Base-by-base conservation (phyloP, 306 rosid species). In the Echinosophora koreensis region DNA sequence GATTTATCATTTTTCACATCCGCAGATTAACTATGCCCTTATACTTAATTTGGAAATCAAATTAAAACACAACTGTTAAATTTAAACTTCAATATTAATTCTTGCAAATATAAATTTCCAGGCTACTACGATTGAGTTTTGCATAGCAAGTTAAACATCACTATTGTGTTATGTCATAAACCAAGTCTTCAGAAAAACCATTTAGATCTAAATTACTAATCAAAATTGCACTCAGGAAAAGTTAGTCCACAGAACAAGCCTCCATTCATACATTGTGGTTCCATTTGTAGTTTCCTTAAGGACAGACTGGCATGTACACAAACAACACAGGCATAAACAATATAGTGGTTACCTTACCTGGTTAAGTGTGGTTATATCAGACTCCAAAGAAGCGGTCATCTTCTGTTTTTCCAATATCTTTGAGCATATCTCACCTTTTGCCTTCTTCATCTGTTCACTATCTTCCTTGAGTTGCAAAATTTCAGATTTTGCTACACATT, bases 371-470 rank as follows among this genome's bases (percentile, higher is more conserved):
- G 84, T 84, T 4, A 72, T 77, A 79, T 95, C 90, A 73, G 77
- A 73, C 78, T 90, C 97, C 85, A 89, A 64, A 22, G 91, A 76
- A 68, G 85, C 77, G 58, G 72, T 77, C 79, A 70, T 88, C 61
- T 83, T 86, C 83, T 85, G 97, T 47, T 81, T 89, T 78, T 86
- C 95, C 81, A 95, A 73, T 59, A 90, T 89, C 85, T 82, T 84
- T 4, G 83, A 89, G 92, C 98, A 90, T 61, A 89, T 69, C 73
- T 90, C 91, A n/a, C 90, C 93, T 83, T 88, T 90, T 0, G 79
- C 81, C 51, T 57, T 79, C 76, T 42, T 47, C 90, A 90, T 89
- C 63, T 75, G 61, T 16, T 88, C 97, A 66, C 78, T 58, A 15
- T 90, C 97, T 67, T 82, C 89, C 50, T 76, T 82, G 68, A 87